Evolutionary conservation across 345 rosid genomes (phyloP).

Genomic region (Rubroshorea leprosula): DNA sequence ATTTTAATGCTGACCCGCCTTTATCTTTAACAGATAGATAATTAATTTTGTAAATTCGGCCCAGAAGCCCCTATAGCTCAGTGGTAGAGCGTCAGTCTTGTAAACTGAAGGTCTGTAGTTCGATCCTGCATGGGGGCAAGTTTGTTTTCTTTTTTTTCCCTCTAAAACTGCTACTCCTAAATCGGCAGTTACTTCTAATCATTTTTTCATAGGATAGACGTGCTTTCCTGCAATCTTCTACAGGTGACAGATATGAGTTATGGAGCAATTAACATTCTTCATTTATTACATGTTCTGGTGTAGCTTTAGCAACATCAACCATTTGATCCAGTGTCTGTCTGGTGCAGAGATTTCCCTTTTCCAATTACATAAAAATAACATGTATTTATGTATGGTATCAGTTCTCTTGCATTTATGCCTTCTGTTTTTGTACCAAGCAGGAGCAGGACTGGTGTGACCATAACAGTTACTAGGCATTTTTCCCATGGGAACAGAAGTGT

Average conservation of each 20-base stretch:
- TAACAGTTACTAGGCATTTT: neutral
- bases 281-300: neutral
- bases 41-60: neutral
- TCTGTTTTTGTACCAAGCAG: neutral
- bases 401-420: neutral
- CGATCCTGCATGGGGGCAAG: conserved; percentile 78
- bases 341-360: conserved; percentile 2
- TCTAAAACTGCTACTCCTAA: neutral
- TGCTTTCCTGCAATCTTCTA: no score
- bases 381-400: conserved; percentile 1
- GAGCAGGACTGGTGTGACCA: conserved; percentile 17
- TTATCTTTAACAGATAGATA: neutral
- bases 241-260: no score
- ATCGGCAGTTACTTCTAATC: no score
- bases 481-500: conserved; percentile 9
- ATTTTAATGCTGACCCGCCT: no score
- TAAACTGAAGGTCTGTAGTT: conserved; percentile 79
- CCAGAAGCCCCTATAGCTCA: conserved; percentile 47
- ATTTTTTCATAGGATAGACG: no score
- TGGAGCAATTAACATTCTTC: neutral
- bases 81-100: conserved; percentile 93
- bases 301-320: neutral
- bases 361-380: neutral
- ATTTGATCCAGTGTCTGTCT: neutral
- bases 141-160: neutral